Conservation (phyloP, 2,329 filamentous ascomycete genomes). For the Xylariaceae sp. region DNA sequence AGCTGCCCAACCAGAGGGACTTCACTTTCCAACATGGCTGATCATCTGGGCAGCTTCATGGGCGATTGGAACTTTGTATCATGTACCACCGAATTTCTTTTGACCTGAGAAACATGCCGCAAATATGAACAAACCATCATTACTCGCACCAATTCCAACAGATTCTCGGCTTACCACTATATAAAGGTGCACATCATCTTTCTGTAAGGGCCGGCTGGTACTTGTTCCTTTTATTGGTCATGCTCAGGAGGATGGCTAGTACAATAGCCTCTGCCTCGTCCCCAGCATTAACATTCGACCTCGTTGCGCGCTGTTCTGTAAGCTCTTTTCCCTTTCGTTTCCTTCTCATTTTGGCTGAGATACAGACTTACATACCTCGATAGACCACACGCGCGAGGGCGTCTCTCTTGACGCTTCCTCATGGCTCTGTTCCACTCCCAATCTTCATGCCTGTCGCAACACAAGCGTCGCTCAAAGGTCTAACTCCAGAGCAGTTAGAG, state of each 20-base stretch:
- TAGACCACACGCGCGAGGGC: conserved; percentile 94
- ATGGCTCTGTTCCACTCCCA: conserved; percentile 85
- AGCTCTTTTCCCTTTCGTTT: conserved; percentile 29
- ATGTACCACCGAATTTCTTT: no score
- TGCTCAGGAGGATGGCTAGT: conserved; percentile 38
- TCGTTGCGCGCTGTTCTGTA: conserved; percentile 77
- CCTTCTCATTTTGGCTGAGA: no score
- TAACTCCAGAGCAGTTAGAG: conserved; percentile 89
- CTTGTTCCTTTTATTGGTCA: conserved; percentile 1
- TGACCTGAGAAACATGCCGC: no score
- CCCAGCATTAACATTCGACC: conserved; percentile 72
- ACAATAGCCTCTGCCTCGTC: conserved; percentile 47
- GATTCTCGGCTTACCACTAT: no score
- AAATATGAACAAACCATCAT: no score
- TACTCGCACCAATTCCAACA: no score
- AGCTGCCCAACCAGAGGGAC: no score
- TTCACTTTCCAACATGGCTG: no score
- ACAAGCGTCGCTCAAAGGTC: conserved; percentile 89
- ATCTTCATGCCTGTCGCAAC: conserved; percentile 99
- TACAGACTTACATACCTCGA: no score
- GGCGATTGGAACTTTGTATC: no score
- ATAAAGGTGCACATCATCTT: no score
- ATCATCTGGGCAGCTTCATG: no score
- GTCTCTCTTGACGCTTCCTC: conserved; percentile 80
- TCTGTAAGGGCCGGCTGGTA: neutral